These are phyloP conservation scores for Fusarium azukiicola DNA, from an alignment of 2,329 filamentous ascomycete genomes.

Conservation along the genomic window DNA sequence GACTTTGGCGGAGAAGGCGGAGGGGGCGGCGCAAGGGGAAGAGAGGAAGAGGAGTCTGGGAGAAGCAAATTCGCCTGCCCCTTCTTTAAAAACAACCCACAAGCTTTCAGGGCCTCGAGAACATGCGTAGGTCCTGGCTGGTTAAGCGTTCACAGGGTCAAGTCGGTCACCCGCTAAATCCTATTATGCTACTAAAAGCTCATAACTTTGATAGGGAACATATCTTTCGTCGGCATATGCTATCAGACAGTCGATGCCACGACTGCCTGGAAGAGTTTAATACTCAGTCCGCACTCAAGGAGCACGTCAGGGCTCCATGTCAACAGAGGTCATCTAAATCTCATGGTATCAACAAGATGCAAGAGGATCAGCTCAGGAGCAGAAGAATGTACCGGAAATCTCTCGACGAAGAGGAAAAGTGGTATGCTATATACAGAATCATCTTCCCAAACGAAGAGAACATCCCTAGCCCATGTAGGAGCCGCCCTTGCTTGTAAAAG, in stretches of 20 bases:
- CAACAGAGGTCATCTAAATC: background rate
- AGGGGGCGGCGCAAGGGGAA: background rate
- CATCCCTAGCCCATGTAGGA: background rate
- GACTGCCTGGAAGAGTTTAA: background rate
- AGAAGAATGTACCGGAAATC: slow-evolving; percentile 5
- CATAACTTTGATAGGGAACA: background rate
- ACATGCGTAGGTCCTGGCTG: slow-evolving; percentile 13
- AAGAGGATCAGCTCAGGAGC: background rate
- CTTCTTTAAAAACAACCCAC: background rate
- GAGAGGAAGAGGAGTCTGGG: background rate
- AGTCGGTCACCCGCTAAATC: background rate
- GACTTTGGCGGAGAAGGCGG: background rate
- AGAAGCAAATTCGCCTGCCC: background rate
- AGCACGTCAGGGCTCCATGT: background rate
- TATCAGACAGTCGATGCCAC: background rate
- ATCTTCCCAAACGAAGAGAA: background rate
- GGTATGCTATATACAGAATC: slow-evolving; percentile 1
- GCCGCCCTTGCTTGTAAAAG: background rate
- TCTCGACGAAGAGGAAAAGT: background rate
- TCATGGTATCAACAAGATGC: background rate
- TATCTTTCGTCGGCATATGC: background rate
- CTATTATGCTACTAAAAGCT: accelerated
- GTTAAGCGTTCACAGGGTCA: background rate
- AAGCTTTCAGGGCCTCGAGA: background rate
- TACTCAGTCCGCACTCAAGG: background rate